Evolutionary conservation across 106 monocot genomes (phyloP).

Genomic region (Acorus calamus): DNA sequence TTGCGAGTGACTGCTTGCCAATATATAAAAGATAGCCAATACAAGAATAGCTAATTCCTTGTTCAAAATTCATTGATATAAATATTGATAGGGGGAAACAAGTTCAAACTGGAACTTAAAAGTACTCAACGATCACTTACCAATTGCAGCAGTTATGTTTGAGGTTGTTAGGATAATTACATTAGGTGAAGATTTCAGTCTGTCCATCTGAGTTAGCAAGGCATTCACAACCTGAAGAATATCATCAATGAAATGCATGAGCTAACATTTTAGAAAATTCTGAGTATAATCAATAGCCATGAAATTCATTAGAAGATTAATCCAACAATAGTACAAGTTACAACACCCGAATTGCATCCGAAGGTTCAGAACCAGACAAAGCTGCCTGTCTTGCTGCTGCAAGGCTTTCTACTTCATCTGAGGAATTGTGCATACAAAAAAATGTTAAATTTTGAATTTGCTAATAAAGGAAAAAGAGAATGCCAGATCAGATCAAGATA

Average conservation of each 20-base stretch:
- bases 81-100: no score
- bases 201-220: constrained; percentile 89
- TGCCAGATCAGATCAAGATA: no score
- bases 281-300: not conserved
- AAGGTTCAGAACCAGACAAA: constrained; percentile 94
- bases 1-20: no score
- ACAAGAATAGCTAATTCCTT: no score
- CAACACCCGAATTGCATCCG: constrained; percentile 88
- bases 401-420: constrained; percentile 99
- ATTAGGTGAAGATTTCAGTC: constrained; percentile 76
- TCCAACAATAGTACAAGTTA: no score
- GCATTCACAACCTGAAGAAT: constrained; percentile 74
- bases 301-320: no score
- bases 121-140: constrained; percentile 23
- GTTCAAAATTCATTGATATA: no score
- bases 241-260: not conserved
- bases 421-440: constrained; percentile 14
- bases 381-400: constrained; percentile 95
- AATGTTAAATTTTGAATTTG: no score
- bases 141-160: constrained; percentile 95
- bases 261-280: not conserved
- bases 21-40: no score
- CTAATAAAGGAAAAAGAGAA: no score
- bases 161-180: constrained; percentile 96
- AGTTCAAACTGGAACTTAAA: not conserved